These are phyloP conservation scores for Paecilomyces formosus DNA, from an alignment of 2,329 filamentous ascomycete species.

Conservation along the genomic window DNA sequence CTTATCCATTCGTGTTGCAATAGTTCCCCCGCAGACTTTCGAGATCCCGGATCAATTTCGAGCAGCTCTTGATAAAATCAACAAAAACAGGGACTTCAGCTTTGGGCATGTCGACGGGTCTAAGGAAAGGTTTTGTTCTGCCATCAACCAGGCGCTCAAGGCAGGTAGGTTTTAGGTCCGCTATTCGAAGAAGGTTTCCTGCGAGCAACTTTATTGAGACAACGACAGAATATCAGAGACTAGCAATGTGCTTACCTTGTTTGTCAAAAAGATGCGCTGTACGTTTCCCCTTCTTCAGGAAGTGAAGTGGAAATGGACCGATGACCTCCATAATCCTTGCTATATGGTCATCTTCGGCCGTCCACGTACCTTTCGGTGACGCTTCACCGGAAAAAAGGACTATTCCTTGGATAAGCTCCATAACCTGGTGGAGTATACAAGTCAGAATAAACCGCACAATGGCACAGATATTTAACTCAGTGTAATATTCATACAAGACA, in stretches of 20 bases:
- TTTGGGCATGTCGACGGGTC: constrained; percentile 16
- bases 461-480: constrained; percentile 3
- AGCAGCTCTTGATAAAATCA: constrained; percentile 17
- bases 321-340: constrained; percentile 12
- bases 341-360: constrained; percentile 17
- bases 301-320: not conserved
- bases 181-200: constrained; percentile 18
- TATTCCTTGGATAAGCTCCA: constrained; percentile 18
- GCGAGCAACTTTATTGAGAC: not conserved
- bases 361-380: constrained; percentile 16
- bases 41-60: constrained; percentile 13
- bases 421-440: constrained; percentile 6
- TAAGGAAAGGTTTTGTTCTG: constrained; percentile 13
- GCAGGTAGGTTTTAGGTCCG: constrained; percentile 13
- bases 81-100: constrained; percentile 17
- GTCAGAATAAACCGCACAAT: not conserved
- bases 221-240: not conserved
- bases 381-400: constrained; percentile 14
- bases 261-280: not conserved
- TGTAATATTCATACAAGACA: constrained; percentile 12
- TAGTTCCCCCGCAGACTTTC: constrained; percentile 16
- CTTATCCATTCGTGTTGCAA: constrained; percentile 17
- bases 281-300: not conserved
- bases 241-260: not conserved
- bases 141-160: constrained; percentile 17